phyloP scores from a whole-genome alignment of 176 grass and related monocot species.

The Oryza longistaminata region DNA sequence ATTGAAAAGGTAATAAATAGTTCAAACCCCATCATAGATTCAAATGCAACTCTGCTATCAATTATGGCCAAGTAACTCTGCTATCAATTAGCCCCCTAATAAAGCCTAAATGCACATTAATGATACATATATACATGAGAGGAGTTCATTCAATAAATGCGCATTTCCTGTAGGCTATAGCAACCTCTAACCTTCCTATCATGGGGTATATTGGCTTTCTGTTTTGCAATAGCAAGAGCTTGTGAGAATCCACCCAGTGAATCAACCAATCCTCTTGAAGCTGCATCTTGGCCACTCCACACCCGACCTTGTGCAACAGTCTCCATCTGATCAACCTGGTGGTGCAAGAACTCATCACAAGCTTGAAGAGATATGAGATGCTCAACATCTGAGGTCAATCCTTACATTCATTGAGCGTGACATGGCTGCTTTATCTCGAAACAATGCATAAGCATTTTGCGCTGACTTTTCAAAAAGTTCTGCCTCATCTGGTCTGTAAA shows the following conservation, averaged over 20 bases:
- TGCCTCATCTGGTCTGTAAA: constrained; percentile 69
- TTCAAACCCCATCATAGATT: constrained; percentile 9
- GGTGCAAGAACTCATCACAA: constrained; percentile 38
- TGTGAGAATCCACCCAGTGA: constrained; percentile 82
- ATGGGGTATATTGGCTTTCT: constrained; percentile 87
- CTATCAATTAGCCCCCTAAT: not conserved
- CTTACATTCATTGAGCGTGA: constrained; percentile 93
- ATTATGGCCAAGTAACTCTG: not conserved
- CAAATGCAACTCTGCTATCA: not conserved
- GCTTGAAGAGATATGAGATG: constrained; percentile 32
- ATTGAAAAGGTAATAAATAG: constrained; percentile 10
- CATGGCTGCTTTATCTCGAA: constrained; percentile 95
- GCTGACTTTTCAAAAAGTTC: constrained; percentile 83
- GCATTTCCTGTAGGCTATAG: not conserved
- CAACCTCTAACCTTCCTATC: constrained; percentile 66
- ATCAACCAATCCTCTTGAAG: constrained; percentile 89
- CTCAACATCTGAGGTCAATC: constrained; percentile 20
- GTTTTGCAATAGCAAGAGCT: constrained; percentile 94
- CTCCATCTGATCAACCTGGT: constrained; percentile 94
- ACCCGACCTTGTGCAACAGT: constrained; percentile 94
- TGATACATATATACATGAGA: not conserved
- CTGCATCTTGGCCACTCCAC: constrained; percentile 88
- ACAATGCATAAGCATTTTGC: constrained; percentile 71
- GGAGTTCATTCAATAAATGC: not conserved
- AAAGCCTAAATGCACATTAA: not conserved